Conservation (phyloP, 192 early-diverging fungal genomes). For the Coemansia sp. region DNA sequence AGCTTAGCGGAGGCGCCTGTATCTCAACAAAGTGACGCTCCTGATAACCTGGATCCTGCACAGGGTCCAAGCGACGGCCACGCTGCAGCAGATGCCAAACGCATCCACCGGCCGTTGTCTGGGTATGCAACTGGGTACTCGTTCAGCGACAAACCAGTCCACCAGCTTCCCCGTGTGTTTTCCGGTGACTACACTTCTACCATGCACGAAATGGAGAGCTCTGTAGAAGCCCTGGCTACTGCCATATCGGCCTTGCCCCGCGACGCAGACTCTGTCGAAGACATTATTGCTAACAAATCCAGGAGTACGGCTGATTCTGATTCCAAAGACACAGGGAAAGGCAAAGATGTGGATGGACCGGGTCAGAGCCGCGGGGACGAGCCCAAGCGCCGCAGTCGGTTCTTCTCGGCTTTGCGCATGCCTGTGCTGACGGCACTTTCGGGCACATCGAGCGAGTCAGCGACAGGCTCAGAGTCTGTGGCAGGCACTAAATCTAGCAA, state of each 20-base stretch:
- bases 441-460: neutral
- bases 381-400: constrained; percentile 45
- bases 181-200: constrained; percentile 46
- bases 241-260: constrained; percentile 33
- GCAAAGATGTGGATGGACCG: neutral
- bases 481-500: neutral
- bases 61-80: neutral
- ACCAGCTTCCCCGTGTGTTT: constrained; percentile 49
- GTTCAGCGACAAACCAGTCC: constrained; percentile 34
- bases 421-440: constrained; percentile 12
- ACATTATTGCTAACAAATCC: constrained; percentile 42
- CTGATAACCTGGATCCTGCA: neutral
- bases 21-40: neutral
- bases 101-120: constrained; percentile 29
- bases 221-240: constrained; percentile 32
- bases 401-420: constrained; percentile 32
- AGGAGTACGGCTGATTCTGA: neutral
- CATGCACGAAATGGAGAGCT: constrained; percentile 45
- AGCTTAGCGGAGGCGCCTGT: neutral
- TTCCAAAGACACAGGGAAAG: neutral
- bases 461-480: neutral
- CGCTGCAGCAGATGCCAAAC: neutral
- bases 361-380: neutral
- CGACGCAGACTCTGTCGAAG: constrained; percentile 37
- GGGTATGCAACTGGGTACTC: constrained; percentile 37